Evolutionary conservation across 2,329 filamentous ascomycete species (phyloP).

Genomic region (Monilinia laxa): DNA sequence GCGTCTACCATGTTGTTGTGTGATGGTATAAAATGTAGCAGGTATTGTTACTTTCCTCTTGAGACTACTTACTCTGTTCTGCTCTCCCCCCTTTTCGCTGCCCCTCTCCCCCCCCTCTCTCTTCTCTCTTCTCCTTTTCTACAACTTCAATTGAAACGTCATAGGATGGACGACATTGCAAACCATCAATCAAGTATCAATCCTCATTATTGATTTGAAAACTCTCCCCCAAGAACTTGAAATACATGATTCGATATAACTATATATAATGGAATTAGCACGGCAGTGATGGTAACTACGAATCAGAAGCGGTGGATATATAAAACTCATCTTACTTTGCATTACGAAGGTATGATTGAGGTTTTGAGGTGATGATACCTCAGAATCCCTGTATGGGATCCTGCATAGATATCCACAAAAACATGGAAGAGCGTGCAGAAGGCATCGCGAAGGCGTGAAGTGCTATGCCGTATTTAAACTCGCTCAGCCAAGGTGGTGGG

Average conservation of each 20-base stretch:
- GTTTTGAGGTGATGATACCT: slow-evolving; percentile 5
- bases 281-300: background rate
- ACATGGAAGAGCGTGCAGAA: slow-evolving; percentile 10
- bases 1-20: too few species aligned
- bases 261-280: background rate
- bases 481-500: background rate
- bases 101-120: background rate
- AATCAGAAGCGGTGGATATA: background rate
- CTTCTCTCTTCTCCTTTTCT: too few species aligned
- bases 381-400: slow-evolving; percentile 13
- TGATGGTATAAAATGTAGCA: too few species aligned
- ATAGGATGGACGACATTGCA: background rate
- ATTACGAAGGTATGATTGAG: background rate
- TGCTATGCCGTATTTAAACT: background rate
- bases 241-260: background rate
- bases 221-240: too few species aligned
- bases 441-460: background rate
- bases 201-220: too few species aligned
- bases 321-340: slow-evolving; percentile 1
- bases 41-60: background rate
- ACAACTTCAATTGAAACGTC: background rate
- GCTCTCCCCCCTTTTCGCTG: too few species aligned
- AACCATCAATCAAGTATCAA: too few species aligned
- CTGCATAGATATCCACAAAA: slow-evolving; percentile 16
- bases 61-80: too few species aligned